Evolutionary conservation across 805 yeast species (phyloP).

Genomic region (Cyberlindnera bimundalis): DNA sequence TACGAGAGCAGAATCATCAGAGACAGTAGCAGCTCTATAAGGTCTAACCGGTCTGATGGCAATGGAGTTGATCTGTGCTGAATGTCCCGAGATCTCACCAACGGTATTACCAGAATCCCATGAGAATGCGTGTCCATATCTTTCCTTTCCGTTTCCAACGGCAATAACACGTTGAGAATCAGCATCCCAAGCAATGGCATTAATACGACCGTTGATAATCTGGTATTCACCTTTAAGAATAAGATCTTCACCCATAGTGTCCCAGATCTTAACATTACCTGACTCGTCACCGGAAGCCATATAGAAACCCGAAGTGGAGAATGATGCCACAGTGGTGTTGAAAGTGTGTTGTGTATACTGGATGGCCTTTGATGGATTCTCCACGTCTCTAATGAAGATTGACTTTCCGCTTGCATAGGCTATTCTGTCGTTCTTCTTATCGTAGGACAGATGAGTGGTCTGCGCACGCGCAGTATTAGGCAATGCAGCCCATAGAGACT

Average conservation of each 20-base stretch:
- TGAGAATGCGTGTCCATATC: constrained; percentile 88
- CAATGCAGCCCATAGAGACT: constrained; percentile 61
- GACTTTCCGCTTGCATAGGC: constrained; percentile 84
- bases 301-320: constrained; percentile 87
- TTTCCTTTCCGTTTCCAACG: constrained; percentile 91
- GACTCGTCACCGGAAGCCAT: constrained; percentile 88
- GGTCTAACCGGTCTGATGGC: constrained; percentile 81
- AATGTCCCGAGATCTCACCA: constrained; percentile 94
- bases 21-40: constrained; percentile 86
- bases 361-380: constrained; percentile 44
- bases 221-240: constrained; percentile 75
- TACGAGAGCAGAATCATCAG: constrained; percentile 84
- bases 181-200: constrained; percentile 87
- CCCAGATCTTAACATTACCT: constrained; percentile 93
- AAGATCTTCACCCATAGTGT: constrained; percentile 50
- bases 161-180: constrained; percentile 85
- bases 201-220: constrained; percentile 76
- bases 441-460: constrained; percentile 73
- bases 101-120: constrained; percentile 96
- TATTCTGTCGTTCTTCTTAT: constrained; percentile 60
- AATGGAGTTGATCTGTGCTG: constrained; percentile 78
- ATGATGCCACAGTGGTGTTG: constrained; percentile 77
- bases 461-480: constrained; percentile 75
- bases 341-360: constrained; percentile 74
- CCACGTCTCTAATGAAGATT: constrained; percentile 64